Evolutionary conservation across 345 rosid species (phyloP).

Genomic region (Diplotaxis tenuifolia): DNA sequence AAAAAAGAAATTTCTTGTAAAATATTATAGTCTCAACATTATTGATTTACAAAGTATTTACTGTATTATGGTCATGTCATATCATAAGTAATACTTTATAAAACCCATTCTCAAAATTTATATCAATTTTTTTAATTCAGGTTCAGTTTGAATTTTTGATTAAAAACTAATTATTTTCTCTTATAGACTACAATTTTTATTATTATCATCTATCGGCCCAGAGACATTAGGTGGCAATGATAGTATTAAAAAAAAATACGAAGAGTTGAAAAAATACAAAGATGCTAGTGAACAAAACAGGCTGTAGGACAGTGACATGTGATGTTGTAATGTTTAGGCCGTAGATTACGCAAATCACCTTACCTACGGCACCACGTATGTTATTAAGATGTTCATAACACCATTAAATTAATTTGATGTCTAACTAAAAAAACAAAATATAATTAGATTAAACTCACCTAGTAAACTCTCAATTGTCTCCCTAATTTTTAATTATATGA

Average conservation of each 20-base stretch:
- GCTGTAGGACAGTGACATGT: slow-evolving; percentile 32
- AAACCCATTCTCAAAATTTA: too few species aligned
- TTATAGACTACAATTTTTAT: background rate
- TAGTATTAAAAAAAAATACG: background rate
- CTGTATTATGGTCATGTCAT: too few species aligned
- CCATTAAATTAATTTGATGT: slow-evolving; percentile 12
- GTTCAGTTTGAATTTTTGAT: too few species aligned
- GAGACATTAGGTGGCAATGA: slow-evolving; percentile 19
- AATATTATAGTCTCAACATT: too few species aligned
- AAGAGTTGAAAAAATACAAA: background rate
- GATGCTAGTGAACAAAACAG: slow-evolving; percentile 27
- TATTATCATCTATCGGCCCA: slow-evolving; percentile 21
- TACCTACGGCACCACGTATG: slow-evolving; percentile 35
- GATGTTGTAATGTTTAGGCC: slow-evolving; percentile 13
- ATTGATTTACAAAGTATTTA: too few species aligned
- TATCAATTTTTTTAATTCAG: too few species aligned
- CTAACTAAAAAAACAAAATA: background rate
- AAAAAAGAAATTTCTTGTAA: too few species aligned
- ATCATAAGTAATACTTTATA: too few species aligned
- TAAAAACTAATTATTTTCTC: too few species aligned
- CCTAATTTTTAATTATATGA: background rate
- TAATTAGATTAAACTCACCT: slow-evolving; percentile 7
- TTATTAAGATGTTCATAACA: slow-evolving; percentile 9
- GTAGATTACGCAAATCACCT: slow-evolving; percentile 34
- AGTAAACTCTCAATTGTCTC: slow-evolving; percentile 16